These are phyloP conservation scores for Dactylonectria estremocensis DNA, from an alignment of 2,329 filamentous ascomycete species.

Conservation along the genomic window DNA sequence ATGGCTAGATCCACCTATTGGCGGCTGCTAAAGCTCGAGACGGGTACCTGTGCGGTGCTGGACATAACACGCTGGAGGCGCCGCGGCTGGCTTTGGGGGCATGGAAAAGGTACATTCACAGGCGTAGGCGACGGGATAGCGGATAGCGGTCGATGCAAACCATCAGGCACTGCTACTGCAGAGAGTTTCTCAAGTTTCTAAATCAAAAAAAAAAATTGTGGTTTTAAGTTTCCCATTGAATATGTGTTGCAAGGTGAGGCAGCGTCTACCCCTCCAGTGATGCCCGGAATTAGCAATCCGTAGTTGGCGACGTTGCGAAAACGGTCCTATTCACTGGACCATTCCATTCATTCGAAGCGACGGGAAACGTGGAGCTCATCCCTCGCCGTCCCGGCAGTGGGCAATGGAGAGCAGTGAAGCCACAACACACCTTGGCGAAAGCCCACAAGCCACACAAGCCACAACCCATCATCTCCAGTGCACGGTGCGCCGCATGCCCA, in stretches of 20 bases:
- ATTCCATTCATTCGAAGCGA: not conserved
- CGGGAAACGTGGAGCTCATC: conserved; percentile 19
- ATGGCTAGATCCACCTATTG: conserved; percentile 10
- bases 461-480: conserved; percentile 18
- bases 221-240: not conserved
- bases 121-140: not conserved
- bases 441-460: conserved; percentile 20
- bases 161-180: too few relatives aligned
- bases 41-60: conserved; percentile 28
- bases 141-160: not conserved
- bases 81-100: conserved; percentile 15
- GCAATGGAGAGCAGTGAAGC: not conserved
- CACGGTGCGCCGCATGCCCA: conserved; percentile 26
- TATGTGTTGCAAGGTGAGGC: not conserved
- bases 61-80: not conserved
- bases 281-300: not conserved
- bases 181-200: too few relatives aligned
- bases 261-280: not conserved
- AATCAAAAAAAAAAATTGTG: too few relatives aligned
- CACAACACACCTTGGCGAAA: conserved; percentile 5
- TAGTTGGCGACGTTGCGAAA: conserved; percentile 35
- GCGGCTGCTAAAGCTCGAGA: conserved; percentile 23
- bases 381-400: not conserved
- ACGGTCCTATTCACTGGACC: conserved; percentile 38
- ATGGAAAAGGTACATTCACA: not conserved